Evolutionary conservation across 2,329 filamentous ascomycete species (phyloP).

Genomic region (Neofusicoccum ribis): DNA sequence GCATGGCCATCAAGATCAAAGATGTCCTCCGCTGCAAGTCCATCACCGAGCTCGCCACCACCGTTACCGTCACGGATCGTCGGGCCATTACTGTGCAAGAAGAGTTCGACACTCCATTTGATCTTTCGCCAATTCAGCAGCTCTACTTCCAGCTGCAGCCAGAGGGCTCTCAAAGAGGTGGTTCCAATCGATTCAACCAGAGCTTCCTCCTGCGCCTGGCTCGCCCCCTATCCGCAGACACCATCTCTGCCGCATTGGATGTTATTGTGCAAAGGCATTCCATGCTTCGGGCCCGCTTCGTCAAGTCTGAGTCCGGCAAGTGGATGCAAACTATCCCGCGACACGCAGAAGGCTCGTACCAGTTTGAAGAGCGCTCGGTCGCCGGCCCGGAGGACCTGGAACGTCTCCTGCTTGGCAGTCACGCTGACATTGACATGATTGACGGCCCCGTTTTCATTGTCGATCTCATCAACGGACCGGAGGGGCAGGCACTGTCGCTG

Average conservation of each 20-base stretch:
- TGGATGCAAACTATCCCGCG: conserved; percentile 33
- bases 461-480: neutral
- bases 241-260: conserved; percentile 31
- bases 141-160: conserved; percentile 35
- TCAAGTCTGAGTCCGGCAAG: conserved; percentile 24
- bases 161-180: conserved; percentile 23
- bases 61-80: neutral
- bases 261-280: conserved; percentile 33
- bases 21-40: conserved; percentile 5
- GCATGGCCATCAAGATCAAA: neutral
- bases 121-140: conserved; percentile 34
- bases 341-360: neutral
- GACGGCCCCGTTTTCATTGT: conserved; percentile 6
- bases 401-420: neutral
- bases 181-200: conserved; percentile 35
- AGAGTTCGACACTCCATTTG: conserved; percentile 33
- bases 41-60: neutral
- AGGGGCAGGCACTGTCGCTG: neutral
- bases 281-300: conserved; percentile 36
- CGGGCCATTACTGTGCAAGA: conserved; percentile 21
- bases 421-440: conserved; percentile 3
- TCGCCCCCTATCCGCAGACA: conserved; percentile 25
- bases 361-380: neutral
- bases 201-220: conserved; percentile 35
- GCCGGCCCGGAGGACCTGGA: neutral